Percentiles rank a stretch among this genome's conserved stretches.
phyloP scores from a whole-genome alignment of 192 early-diverging fungal species.

The Phycomyces nitens region DNA sequence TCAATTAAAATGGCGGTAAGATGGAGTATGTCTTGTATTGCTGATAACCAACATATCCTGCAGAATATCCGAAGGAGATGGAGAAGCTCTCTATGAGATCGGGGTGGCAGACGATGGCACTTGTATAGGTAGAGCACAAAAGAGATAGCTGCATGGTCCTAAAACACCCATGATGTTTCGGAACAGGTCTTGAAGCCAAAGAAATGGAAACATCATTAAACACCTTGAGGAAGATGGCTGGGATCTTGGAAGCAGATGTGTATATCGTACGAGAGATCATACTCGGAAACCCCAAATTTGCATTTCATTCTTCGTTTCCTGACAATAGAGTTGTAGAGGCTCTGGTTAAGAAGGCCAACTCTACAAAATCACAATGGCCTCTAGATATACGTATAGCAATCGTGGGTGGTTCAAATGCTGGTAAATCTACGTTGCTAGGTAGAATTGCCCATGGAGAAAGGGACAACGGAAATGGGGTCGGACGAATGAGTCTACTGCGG shows the following conservation, averaged over 20 bases:
- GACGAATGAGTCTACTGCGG: conserved; percentile 78
- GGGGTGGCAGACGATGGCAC: conserved; percentile 85
- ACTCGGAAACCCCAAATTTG: conserved; percentile 18
- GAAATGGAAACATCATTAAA: conserved; percentile 61
- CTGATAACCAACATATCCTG: background rate
- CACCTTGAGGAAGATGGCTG: conserved; percentile 64
- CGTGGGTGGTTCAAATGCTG: conserved; percentile 75
- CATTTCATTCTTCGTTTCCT: background rate
- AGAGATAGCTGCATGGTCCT: conserved; percentile 31
- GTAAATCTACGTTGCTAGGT: conserved; percentile 85
- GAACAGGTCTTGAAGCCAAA: conserved; percentile 41
- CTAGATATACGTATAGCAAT: conserved; percentile 82
- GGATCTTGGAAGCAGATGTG: conserved; percentile 60
- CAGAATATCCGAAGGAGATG: conserved; percentile 79
- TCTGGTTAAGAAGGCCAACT: conserved; percentile 49
- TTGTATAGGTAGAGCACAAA: conserved; percentile 53
- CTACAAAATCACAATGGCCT: conserved; percentile 54
- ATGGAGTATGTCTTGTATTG: no score
- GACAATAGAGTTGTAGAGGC: conserved; percentile 75
- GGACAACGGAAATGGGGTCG: conserved; percentile 85
- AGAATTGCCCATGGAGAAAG: conserved; percentile 74
- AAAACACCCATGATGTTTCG: conserved; percentile 20
- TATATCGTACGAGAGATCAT: conserved; percentile 53
- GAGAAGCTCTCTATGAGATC: conserved; percentile 85
- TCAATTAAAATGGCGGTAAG: conserved; percentile 84